These are phyloP conservation scores for Hortiboletus campestris DNA, from an alignment of 768 basidiomycete species.

Conservation along the genomic window DNA sequence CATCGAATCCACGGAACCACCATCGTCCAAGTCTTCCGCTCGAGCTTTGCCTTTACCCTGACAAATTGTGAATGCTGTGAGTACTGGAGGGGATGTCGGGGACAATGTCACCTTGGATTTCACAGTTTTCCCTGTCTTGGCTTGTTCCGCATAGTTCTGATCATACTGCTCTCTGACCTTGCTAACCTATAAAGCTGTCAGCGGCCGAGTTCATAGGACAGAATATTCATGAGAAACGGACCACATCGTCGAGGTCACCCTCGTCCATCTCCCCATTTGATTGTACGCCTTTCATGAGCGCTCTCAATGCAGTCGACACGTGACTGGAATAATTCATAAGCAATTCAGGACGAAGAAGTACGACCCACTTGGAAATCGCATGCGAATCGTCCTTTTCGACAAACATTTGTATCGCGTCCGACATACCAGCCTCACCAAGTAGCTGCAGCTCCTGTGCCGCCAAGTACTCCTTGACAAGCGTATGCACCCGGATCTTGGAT, in stretches of 20 bases:
- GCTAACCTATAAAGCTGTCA: slow-evolving; percentile 44
- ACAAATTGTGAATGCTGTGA: not conserved
- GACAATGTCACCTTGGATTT: slow-evolving; percentile 44
- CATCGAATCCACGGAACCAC: slow-evolving; percentile 64
- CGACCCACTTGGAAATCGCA: slow-evolving; percentile 79
- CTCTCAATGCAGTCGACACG: slow-evolving; percentile 56
- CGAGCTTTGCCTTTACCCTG: slow-evolving; percentile 55
- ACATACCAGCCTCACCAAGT: slow-evolving; percentile 86
- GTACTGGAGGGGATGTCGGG: not conserved
- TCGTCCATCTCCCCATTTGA: slow-evolving; percentile 68
- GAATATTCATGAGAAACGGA: slow-evolving; percentile 31
- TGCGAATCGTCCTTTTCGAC: slow-evolving; percentile 97
- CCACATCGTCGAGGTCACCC: slow-evolving; percentile 71
- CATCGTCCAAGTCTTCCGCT: slow-evolving; percentile 51
- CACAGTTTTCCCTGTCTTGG: slow-evolving; percentile 34
- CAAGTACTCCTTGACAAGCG: slow-evolving; percentile 89
- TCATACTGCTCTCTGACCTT: slow-evolving; percentile 73
- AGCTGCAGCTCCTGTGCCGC: slow-evolving; percentile 91
- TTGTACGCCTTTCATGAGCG: slow-evolving; percentile 65
- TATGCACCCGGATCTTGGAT: slow-evolving; percentile 79
- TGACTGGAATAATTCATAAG: slow-evolving; percentile 46
- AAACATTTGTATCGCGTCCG: slow-evolving; percentile 90
- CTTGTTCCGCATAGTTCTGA: slow-evolving; percentile 54
- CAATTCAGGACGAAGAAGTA: not conserved
- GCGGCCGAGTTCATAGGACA: not conserved